Conservation (phyloP, 305 asterid species). For the Ajuga reptans region DNA sequence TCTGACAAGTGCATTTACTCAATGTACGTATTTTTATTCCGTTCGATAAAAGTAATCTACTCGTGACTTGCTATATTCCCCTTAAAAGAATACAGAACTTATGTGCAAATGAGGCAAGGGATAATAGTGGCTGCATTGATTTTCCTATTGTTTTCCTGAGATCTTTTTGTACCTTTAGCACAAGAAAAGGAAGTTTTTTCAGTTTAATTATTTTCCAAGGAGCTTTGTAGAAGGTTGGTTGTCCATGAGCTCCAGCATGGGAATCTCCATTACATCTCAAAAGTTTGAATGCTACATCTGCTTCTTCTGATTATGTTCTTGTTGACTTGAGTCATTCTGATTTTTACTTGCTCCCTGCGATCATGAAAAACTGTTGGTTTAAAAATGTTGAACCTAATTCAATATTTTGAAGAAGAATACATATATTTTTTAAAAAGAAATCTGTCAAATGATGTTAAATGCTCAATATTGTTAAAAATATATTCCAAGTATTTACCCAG, state of each 20-base stretch:
- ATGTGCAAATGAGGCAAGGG: neutral
- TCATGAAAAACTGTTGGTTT: neutral
- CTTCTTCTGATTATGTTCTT: neutral
- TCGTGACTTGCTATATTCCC: neutral
- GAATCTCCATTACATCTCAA: neutral
- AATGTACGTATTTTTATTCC: neutral
- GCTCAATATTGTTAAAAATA: neutral
- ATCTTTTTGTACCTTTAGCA: neutral
- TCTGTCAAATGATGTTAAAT: neutral
- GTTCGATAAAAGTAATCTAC: neutral
- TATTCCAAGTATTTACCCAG: neutral
- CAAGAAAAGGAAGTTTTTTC: neutral
- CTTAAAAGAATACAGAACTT: neutral
- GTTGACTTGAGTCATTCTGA: neutral
- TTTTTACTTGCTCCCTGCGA: neutral
- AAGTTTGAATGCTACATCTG: neutral
- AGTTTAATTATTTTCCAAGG: neutral
- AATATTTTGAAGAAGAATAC: neutral
- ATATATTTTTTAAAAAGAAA: neutral
- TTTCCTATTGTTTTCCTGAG: neutral
- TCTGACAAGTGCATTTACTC: neutral
- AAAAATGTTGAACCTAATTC: neutral
- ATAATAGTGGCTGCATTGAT: neutral
- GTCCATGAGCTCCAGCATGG: neutral
- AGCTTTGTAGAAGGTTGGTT: slow-evolving; percentile 2